Conservation (phyloP, 1,139 yeast genomes). For the Pichia sp. region DNA sequence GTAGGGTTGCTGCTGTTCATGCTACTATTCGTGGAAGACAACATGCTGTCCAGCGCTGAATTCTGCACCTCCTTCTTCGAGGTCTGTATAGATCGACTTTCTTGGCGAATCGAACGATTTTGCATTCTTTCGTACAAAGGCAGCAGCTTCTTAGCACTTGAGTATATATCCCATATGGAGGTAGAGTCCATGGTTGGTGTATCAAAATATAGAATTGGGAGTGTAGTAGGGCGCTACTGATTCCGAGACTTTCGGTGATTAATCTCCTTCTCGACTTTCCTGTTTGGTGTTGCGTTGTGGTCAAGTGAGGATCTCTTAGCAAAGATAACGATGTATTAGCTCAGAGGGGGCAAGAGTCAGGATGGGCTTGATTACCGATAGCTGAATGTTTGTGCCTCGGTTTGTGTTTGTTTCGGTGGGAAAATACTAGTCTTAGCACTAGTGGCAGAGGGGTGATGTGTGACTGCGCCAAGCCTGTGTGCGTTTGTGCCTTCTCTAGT, state of each 20-base stretch:
- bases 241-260: no score
- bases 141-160: constrained; percentile 31
- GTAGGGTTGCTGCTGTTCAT: background rate
- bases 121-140: constrained; percentile 33
- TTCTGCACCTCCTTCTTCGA: constrained; percentile 9
- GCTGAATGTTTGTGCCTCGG: no score
- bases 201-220: no score
- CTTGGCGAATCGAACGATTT: constrained; percentile 30
- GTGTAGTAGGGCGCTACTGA: no score
- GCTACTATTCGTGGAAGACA: background rate
- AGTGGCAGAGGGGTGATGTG: background rate
- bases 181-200: constrained; percentile 25
- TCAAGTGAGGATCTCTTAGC: no score
- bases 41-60: background rate
- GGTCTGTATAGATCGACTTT: constrained; percentile 24
- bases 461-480: background rate
- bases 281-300: no score
- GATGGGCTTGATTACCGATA: no score
- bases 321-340: no score
- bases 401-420: background rate
- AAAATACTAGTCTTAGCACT: background rate
- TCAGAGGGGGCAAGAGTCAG: no score
- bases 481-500: background rate
- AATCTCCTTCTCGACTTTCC: no score
- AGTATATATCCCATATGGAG: constrained; percentile 34